phyloP scores from a whole-genome alignment of 1,284 basidiomycete genomes.

The Irpex rosettiformis region DNA sequence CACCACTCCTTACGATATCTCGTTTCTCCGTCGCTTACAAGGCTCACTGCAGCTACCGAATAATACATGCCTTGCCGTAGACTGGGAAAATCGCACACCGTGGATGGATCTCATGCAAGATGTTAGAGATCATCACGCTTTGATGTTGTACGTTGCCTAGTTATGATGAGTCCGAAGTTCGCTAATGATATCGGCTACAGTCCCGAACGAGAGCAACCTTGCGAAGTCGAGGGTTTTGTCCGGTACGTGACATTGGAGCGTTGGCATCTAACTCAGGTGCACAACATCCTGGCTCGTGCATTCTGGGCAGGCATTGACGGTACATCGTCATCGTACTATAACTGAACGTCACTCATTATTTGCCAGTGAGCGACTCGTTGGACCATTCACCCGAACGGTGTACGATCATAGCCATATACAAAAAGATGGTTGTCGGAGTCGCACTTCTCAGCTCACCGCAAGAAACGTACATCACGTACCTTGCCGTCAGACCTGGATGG shows the following conservation, averaged over 20 bases:
- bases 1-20: slow-evolving; percentile 58
- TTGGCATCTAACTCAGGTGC: slow-evolving; percentile 63
- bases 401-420: slow-evolving; percentile 69
- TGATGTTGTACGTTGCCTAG: slow-evolving; percentile 50
- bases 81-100: slow-evolving; percentile 66
- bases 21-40: slow-evolving; percentile 59
- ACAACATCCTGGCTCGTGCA: slow-evolving; percentile 57
- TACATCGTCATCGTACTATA: slow-evolving; percentile 26
- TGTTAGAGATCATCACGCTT: slow-evolving; percentile 55
- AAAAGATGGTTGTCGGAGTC: slow-evolving; percentile 67
- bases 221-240: slow-evolving; percentile 48
- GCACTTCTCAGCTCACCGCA: slow-evolving; percentile 74
- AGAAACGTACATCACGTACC: slow-evolving; percentile 77
- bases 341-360: background rate
- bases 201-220: slow-evolving; percentile 44
- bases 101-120: slow-evolving; percentile 76
- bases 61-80: slow-evolving; percentile 42
- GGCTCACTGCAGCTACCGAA: slow-evolving; percentile 28
- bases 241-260: slow-evolving; percentile 56
- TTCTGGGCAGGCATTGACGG: slow-evolving; percentile 78
- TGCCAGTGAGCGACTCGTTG: slow-evolving; percentile 64
- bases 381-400: slow-evolving; percentile 63
- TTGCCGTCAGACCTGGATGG: slow-evolving; percentile 74
- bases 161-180: background rate
- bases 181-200: slow-evolving; percentile 31